Conservation (phyloP, 305 asterid species). For the Fraxinus albicans region DNA sequence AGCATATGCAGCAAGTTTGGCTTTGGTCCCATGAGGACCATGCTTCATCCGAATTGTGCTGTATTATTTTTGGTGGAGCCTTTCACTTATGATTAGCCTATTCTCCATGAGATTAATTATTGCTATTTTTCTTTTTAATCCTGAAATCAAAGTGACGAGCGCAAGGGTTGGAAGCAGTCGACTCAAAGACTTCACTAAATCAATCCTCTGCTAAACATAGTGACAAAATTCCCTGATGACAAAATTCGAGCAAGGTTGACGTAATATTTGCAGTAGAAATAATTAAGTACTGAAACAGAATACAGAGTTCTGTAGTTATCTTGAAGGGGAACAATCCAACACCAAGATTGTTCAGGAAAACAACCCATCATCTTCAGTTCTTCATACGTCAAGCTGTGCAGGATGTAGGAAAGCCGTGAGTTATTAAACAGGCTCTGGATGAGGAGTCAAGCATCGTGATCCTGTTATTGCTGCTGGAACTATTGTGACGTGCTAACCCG, state of each 20-base stretch:
- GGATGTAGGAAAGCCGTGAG: constrained; percentile 22
- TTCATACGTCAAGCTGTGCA: neutral
- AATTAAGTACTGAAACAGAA: neutral
- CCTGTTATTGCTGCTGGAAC: constrained; percentile 33
- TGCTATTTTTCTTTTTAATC: neutral
- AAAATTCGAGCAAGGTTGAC: neutral
- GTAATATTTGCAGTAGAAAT: neutral
- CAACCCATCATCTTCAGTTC: neutral
- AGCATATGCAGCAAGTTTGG: neutral
- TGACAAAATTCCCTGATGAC: neutral
- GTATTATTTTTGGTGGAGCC: neutral
- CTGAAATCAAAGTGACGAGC: neutral
- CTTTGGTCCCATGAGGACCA: neutral
- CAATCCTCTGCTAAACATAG: no score
- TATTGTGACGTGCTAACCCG: constrained; percentile 43
- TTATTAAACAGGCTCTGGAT: neutral
- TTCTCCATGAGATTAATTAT: neutral
- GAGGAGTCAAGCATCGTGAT: constrained; percentile 1
- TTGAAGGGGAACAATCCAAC: neutral
- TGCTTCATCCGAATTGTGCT: neutral
- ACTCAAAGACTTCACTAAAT: no score
- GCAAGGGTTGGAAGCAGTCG: no score
- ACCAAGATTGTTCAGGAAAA: neutral
- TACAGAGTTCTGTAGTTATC: neutral
- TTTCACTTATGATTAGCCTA: neutral